Evolutionary conservation across 2,329 filamentous ascomycete species (phyloP), one percentile per base, ranked within the genome.

Genomic region (Immersiporthe knoxdaviesiana): DNA sequence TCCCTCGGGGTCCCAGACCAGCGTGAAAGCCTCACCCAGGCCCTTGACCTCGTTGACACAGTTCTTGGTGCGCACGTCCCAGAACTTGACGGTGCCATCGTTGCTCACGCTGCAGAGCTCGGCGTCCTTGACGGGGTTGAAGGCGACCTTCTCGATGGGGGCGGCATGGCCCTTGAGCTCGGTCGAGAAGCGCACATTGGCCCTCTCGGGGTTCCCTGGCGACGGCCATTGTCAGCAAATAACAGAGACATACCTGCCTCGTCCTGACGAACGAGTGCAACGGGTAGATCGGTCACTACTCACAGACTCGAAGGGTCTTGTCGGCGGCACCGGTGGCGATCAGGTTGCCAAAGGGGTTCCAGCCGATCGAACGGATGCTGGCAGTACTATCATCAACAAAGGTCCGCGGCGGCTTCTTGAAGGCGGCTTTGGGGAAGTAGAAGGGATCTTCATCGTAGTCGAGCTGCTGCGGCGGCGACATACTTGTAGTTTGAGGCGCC

Each of bases 291-390:
- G 12, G 24, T 3, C n/a, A 18, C 10, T 10, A 84, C 86, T 76
- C 77, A 89, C 92, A 95, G 62, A 94, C 90, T 74, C 92, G 88
- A 66, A 95, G 80, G 11, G 87, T 91, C 73, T 87, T 88, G 75
- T 93, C 90, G 32, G 85, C 82, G 7, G 91, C 87, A 3, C 93
- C 94, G 0, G 94, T 97, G 0, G 95, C 95, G 71, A 98, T 89
- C 70, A 96, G 84, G 11, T 88, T 91, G 44, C 95, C 94, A 0
- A 92, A 84, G 0, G 94, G 92, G 73, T 95, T 97, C 95, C 95
- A 98, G 52, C 92, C 90, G 73, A 98, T 90, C 1, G 91, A 91
- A 54, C 92, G 89, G 68, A 97, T 85, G 72, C 91, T 93, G 35
- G 35, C 2, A 56, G 41, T 41, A 30, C 52, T 60, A 32, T 41